Percentiles rank a stretch among this genome's conserved stretches.
Evolutionary conservation across 2,329 filamentous ascomycete species (phyloP).

Genomic region (Grosmannia serpens): DNA sequence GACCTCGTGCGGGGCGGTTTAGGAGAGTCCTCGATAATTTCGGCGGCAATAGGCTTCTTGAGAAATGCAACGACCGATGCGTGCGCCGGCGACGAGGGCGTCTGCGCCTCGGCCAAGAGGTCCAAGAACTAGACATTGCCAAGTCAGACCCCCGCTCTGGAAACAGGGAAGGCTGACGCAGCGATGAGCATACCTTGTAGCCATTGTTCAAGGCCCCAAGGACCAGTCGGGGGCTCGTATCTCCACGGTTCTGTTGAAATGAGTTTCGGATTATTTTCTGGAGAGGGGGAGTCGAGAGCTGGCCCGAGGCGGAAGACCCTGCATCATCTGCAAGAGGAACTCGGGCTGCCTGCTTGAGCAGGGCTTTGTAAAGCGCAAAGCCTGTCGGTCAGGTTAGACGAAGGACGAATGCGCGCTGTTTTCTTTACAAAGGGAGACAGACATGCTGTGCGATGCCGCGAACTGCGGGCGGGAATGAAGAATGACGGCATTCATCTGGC

Average conservation of each 20-base stretch:
- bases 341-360: constrained; percentile 45
- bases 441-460: constrained; percentile 43
- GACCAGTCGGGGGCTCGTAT: constrained; percentile 49
- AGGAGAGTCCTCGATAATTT: background rate
- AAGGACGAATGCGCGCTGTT: background rate
- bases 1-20: background rate
- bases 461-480: constrained; percentile 36
- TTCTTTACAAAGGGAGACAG: constrained; percentile 6
- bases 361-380: constrained; percentile 60
- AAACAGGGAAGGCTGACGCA: background rate
- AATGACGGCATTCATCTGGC: constrained; percentile 23
- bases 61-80: constrained; percentile 30
- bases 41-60: constrained; percentile 16
- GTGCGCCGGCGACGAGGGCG: constrained; percentile 27
- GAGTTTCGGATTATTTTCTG: constrained; percentile 46
- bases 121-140: constrained; percentile 7
- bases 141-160: background rate
- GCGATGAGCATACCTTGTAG: constrained; percentile 41
- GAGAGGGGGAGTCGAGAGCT: constrained; percentile 30
- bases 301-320: constrained; percentile 16
- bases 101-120: constrained; percentile 27
- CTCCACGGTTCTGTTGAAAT: constrained; percentile 48
- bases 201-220: constrained; percentile 52
- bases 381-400: constrained; percentile 26
- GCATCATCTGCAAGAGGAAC: constrained; percentile 41